Evolutionary conservation across 331 rosid species (phyloP).

Genomic region (Stylosanthes scabra): DNA sequence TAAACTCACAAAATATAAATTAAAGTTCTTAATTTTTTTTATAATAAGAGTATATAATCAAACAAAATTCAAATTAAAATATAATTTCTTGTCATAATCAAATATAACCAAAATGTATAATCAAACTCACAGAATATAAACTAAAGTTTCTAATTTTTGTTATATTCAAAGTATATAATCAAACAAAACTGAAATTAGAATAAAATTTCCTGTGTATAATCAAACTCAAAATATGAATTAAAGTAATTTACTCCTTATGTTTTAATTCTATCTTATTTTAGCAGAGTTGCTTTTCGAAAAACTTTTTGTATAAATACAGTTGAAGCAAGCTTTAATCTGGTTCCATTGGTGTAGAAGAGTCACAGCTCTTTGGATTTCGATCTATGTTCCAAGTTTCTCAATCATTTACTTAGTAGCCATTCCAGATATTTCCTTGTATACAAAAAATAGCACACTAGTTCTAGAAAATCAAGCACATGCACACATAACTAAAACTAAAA

Average conservation of each 20-base stretch:
- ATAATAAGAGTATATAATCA: too few relatives aligned
- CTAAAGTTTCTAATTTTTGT: too few relatives aligned
- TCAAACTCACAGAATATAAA: too few relatives aligned
- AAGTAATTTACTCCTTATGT: neutral
- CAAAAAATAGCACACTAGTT: neutral
- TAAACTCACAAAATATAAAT: too few relatives aligned
- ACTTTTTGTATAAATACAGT: neutral
- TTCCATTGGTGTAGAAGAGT: neutral
- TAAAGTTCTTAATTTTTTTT: too few relatives aligned
- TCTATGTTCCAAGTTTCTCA: neutral
- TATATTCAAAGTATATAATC: too few relatives aligned
- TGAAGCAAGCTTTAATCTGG: neutral
- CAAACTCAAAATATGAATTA: too few relatives aligned
- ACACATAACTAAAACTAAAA: neutral
- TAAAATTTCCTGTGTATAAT: too few relatives aligned
- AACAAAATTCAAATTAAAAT: too few relatives aligned
- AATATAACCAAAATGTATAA: too few relatives aligned
- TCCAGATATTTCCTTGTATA: neutral
- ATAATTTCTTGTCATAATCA: too few relatives aligned
- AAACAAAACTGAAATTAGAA: too few relatives aligned
- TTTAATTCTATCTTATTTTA: neutral
- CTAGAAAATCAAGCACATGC: neutral
- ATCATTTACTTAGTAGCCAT: conserved; percentile 9
- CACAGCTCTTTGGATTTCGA: conserved; percentile 9
- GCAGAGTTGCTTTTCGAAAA: neutral